A percentile compares a stretch with the other conserved stretches of the same genome.
phyloP scores from a whole-genome alignment of 176 grass and related monocot species.

The Phoenix dactylifera region DNA sequence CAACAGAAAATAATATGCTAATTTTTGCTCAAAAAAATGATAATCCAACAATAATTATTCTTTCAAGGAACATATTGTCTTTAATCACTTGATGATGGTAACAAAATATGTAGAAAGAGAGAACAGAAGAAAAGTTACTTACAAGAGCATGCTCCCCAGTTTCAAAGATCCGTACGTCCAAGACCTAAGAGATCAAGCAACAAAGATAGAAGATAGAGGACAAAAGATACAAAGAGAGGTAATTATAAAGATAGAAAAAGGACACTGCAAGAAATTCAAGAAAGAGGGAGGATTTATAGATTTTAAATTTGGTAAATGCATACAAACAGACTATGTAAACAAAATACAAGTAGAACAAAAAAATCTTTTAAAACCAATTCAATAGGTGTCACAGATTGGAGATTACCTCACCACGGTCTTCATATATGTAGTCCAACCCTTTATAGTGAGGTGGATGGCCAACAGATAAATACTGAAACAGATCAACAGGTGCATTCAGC shows the following conservation, averaged over 20 bases:
- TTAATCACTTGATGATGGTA: neutral
- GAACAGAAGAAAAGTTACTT: constrained; percentile 8
- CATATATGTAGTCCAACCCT: constrained; percentile 83
- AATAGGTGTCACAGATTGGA: constrained; percentile 1
- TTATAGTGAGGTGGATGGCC: constrained; percentile 75
- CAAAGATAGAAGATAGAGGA: neutral
- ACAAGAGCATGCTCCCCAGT: constrained; percentile 86
- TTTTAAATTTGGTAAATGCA: too few species aligned
- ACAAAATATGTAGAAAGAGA: neutral
- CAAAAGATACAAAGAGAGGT: neutral
- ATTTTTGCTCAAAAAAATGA: too few species aligned
- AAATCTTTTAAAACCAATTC: neutral
- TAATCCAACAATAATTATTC: too few species aligned
- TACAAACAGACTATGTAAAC: too few species aligned
- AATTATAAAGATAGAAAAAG: neutral
- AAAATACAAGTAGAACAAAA: too few species aligned
- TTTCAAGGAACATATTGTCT: too few species aligned
- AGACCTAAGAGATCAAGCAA: constrained; percentile 32
- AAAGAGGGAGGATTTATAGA: too few species aligned
- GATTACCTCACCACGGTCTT: constrained; percentile 74
- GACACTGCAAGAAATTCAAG: neutral
- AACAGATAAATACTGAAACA: constrained; percentile 78
- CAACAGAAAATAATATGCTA: too few species aligned
- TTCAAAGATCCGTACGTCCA: constrained; percentile 71
- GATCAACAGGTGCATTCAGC: neutral